Conservation (phyloP, 139 green algal species). For the Limnomonas spitsbergensis region DNA sequence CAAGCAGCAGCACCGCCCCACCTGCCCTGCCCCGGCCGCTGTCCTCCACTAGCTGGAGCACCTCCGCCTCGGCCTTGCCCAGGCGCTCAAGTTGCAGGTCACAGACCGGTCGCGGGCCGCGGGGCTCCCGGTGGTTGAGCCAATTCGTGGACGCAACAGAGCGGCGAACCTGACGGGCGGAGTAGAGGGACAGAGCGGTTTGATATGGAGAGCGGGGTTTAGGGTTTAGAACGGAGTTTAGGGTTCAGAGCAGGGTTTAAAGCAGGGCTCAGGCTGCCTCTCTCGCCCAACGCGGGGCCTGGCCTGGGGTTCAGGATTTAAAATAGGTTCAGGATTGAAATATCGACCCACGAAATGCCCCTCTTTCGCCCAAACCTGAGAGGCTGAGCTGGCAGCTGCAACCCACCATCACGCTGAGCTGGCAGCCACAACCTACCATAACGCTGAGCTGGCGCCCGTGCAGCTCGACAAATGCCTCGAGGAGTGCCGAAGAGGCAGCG, state of each 20-base stretch:
- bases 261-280: no score
- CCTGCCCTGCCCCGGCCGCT: not conserved
- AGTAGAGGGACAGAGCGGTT: not conserved
- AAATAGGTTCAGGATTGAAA: no score
- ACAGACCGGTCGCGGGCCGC: conserved; percentile 59
- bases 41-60: conserved; percentile 42
- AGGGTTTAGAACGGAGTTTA: no score
- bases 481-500: conserved; percentile 43
- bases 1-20: not conserved
- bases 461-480: conserved; percentile 60
- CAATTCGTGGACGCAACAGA: conserved; percentile 52
- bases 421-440: conserved; percentile 41
- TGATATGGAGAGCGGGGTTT: not conserved
- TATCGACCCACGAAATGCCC: no score
- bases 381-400: no score
- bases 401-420: no score
- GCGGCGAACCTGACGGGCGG: conserved; percentile 20
- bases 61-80: conserved; percentile 42
- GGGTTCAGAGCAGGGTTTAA: no score
- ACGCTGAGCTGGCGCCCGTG: conserved; percentile 58
- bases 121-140: conserved; percentile 58
- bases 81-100: conserved; percentile 61
- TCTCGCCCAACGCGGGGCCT: no score
- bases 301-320: no score
- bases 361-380: no score